A percentile compares a stretch with the other conserved stretches of the same genome.
Evolutionary conservation across 2,329 filamentous ascomycete genomes (phyloP).

Genomic region (Aspergillus ibericus): DNA sequence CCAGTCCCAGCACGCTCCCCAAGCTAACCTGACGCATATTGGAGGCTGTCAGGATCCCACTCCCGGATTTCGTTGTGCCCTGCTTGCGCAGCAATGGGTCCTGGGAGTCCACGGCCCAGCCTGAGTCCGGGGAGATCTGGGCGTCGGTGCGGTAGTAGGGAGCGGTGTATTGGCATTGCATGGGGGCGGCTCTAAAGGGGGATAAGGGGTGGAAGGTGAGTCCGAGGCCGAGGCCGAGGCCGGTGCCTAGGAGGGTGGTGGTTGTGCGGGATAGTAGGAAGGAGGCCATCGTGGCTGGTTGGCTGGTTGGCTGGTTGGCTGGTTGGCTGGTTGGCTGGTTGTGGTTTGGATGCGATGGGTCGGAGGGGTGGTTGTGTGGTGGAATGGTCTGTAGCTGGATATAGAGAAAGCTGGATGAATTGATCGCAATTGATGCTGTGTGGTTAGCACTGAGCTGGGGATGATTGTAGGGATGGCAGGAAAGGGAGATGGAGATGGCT

Average conservation of each 20-base stretch:
- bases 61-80: conserved; percentile 18
- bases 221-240: conserved; percentile 37
- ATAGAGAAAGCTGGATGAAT: no score
- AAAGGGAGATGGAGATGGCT: neutral
- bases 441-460: neutral
- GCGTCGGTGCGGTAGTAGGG: conserved; percentile 24
- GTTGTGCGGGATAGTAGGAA: conserved; percentile 28
- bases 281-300: conserved; percentile 23
- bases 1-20: conserved; percentile 47
- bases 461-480: neutral
- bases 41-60: conserved; percentile 31
- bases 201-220: conserved; percentile 35
- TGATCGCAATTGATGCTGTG: neutral
- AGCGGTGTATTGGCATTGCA: conserved; percentile 40
- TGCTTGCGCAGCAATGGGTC: conserved; percentile 29
- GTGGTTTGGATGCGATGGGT: conserved; percentile 6
- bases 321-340: neutral
- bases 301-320: conserved; percentile 7
- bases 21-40: conserved; percentile 48
- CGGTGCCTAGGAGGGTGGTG: conserved; percentile 33
- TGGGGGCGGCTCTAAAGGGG: conserved; percentile 34
- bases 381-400: neutral
- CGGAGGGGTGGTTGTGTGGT: neutral
- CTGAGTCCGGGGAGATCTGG: conserved; percentile 19
- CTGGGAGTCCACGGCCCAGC: conserved; percentile 28